Evolutionary conservation across 2,329 filamentous ascomycete species (phyloP).

Genomic region (Aspergillus japonicus): DNA sequence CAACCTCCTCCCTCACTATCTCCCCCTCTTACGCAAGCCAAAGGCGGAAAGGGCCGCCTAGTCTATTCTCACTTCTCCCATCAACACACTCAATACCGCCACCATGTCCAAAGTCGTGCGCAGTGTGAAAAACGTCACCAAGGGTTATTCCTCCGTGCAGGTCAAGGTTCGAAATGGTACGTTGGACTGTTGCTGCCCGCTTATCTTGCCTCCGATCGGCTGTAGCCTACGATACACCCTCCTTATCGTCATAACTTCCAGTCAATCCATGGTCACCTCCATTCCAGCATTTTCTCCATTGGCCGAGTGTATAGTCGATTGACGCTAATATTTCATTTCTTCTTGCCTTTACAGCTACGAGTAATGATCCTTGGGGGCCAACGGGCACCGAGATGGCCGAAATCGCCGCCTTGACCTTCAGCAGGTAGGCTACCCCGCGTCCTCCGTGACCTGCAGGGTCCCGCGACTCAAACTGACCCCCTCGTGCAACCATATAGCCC

Average conservation of each 20-base stretch:
- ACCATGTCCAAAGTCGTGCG: constrained; percentile 94
- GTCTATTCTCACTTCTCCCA: neutral
- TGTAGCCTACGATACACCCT: neutral
- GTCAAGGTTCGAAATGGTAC: constrained; percentile 97
- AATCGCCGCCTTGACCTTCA: constrained; percentile 96
- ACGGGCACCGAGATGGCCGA: constrained; percentile 98
- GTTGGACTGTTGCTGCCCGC: constrained; percentile 29
- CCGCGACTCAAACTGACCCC: neutral
- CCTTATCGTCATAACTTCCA: neutral
- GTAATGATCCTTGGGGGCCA: constrained; percentile 97
- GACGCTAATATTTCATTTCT: constrained; percentile 4
- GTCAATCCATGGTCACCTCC: neutral
- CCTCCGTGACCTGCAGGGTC: neutral
- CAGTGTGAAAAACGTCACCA: constrained; percentile 98
- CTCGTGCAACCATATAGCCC: constrained; percentile 57
- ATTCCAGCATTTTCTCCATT: neutral
- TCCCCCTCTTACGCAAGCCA: neutral
- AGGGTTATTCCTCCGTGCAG: constrained; percentile 94
- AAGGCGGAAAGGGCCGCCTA: neutral
- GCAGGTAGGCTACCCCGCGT: constrained; percentile 66
- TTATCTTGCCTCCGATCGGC: constrained; percentile 3
- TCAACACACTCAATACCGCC: constrained; percentile 11
- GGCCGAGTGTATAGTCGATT: neutral
- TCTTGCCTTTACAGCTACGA: constrained; percentile 69
- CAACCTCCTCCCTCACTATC: constrained; percentile 1